Conservation (phyloP, 1,139 yeast genomes). For the Geotrichum australiense region DNA sequence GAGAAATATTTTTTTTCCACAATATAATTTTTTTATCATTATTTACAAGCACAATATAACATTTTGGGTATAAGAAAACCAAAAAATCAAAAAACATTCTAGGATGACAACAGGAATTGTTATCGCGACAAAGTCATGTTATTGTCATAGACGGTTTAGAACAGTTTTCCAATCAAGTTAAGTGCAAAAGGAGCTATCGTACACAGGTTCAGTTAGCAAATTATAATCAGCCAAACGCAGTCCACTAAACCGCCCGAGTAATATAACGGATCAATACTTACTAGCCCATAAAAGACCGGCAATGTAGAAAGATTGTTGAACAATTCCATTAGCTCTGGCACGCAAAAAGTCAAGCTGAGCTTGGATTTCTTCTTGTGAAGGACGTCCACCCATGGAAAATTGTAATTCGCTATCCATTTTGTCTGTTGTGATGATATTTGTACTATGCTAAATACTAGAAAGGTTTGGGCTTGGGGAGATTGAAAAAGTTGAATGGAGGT, state of each 20-base stretch:
- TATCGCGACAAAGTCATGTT: too few relatives aligned
- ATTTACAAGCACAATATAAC: too few relatives aligned
- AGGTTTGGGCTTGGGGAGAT: slow-evolving; percentile 12
- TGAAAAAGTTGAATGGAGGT: slow-evolving; percentile 4
- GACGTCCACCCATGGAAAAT: slow-evolving; percentile 65
- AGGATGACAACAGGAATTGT: too few relatives aligned
- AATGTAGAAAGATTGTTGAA: slow-evolving; percentile 59
- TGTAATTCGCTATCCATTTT: slow-evolving; percentile 19
- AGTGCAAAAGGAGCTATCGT: slow-evolving; percentile 35
- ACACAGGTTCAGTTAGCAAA: slow-evolving; percentile 4
- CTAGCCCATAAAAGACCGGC: slow-evolving; percentile 72
- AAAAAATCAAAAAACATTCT: background rate
- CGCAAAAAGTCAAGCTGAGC: slow-evolving; percentile 74
- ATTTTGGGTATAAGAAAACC: too few relatives aligned
- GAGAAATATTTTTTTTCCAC: too few relatives aligned
- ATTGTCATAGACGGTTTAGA: background rate
- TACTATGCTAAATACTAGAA: background rate
- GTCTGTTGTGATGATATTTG: slow-evolving; percentile 1
- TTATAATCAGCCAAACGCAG: background rate
- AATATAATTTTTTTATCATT: too few relatives aligned
- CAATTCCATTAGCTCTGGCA: slow-evolving; percentile 57
- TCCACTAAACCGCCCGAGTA: background rate
- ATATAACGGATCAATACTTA: slow-evolving; percentile 21
- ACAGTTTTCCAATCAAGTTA: slow-evolving; percentile 21
- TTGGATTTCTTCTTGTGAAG: slow-evolving; percentile 63